Evolutionary conservation across 2,329 filamentous ascomycete genomes (phyloP).

Genomic region (Cadophora sp.): DNA sequence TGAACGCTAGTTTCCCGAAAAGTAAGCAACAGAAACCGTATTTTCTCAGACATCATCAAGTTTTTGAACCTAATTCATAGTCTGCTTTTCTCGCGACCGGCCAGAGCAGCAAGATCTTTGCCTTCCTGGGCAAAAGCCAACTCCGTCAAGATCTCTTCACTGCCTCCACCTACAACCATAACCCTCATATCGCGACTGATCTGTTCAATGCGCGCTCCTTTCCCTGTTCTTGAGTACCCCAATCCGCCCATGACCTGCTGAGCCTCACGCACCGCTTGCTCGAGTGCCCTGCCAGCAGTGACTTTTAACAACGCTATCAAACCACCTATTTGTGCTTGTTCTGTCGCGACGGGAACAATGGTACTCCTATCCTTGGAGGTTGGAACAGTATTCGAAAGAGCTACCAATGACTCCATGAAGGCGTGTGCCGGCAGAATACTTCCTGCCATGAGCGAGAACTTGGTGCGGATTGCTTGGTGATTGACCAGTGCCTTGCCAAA

Average conservation of each 20-base stretch:
- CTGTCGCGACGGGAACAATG: not conserved
- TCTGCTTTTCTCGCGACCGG: not conserved
- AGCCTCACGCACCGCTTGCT: constrained; percentile 95
- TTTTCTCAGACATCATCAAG: too few species aligned
- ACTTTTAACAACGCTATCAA: constrained; percentile 92
- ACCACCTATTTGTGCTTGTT: constrained; percentile 86
- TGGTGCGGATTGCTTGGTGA: constrained; percentile 92
- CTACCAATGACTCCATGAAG: constrained; percentile 27
- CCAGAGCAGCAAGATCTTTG: constrained; percentile 65
- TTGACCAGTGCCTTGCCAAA: constrained; percentile 96
- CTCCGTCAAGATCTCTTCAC: constrained; percentile 97
- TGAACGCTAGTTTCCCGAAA: too few species aligned
- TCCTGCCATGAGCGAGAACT: constrained; percentile 87
- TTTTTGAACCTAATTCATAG: not conserved
- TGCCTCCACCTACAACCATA: constrained; percentile 91
- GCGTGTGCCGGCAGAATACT: constrained; percentile 92
- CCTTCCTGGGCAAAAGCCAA: constrained; percentile 87
- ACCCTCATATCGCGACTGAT: constrained; percentile 91
- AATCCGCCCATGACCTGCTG: constrained; percentile 95
- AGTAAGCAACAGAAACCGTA: too few species aligned
- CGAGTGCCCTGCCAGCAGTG: constrained; percentile 87
- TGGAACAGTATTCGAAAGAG: constrained; percentile 73
- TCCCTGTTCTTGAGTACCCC: constrained; percentile 87
- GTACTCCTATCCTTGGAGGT: not conserved
- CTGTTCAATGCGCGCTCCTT: constrained; percentile 89